A percentile compares a stretch with the other conserved stretches of the same genome.
phyloP scores from a whole-genome alignment of 2,329 filamentous ascomycete species.

The Fusarium sambucinum region DNA sequence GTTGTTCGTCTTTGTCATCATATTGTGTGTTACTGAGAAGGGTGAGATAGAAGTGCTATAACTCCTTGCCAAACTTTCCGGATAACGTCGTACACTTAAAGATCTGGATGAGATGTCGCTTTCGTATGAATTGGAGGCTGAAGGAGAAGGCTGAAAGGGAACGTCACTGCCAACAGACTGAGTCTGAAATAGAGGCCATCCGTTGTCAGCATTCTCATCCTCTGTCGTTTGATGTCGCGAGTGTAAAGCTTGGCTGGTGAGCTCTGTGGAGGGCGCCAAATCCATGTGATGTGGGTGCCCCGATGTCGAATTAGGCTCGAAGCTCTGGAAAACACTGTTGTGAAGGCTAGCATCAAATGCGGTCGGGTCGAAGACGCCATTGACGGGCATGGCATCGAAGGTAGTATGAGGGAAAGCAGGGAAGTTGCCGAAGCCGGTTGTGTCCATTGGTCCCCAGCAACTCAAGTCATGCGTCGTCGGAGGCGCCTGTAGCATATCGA shows the following conservation, averaged over 20 bases:
- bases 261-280: slow-evolving; percentile 38
- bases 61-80: slow-evolving; percentile 44
- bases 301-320: slow-evolving; percentile 37
- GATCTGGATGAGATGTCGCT: slow-evolving; percentile 46
- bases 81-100: slow-evolving; percentile 44
- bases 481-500: slow-evolving; percentile 49
- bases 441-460: slow-evolving; percentile 47
- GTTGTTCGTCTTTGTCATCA: slow-evolving; percentile 47
- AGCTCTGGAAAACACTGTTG: slow-evolving; percentile 38
- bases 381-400: slow-evolving; percentile 45
- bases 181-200: slow-evolving; percentile 45
- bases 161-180: slow-evolving; percentile 42
- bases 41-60: slow-evolving; percentile 47
- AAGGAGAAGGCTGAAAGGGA: slow-evolving; percentile 46
- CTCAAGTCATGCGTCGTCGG: slow-evolving; percentile 46
- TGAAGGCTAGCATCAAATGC: slow-evolving; percentile 45
- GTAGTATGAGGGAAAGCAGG: slow-evolving; percentile 41
- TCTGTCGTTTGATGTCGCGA: slow-evolving; percentile 39
- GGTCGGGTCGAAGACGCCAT: slow-evolving; percentile 43
- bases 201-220: slow-evolving; percentile 46
- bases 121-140: slow-evolving; percentile 47
- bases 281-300: slow-evolving; percentile 40
- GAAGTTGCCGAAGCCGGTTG: slow-evolving; percentile 44
- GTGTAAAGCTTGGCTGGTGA: slow-evolving; percentile 36
- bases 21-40: slow-evolving; percentile 45